These are phyloP conservation scores for Phaeosphaeriaceae sp. DNA, from an alignment of 2,329 filamentous ascomycete genomes.

Conservation along the genomic window DNA sequence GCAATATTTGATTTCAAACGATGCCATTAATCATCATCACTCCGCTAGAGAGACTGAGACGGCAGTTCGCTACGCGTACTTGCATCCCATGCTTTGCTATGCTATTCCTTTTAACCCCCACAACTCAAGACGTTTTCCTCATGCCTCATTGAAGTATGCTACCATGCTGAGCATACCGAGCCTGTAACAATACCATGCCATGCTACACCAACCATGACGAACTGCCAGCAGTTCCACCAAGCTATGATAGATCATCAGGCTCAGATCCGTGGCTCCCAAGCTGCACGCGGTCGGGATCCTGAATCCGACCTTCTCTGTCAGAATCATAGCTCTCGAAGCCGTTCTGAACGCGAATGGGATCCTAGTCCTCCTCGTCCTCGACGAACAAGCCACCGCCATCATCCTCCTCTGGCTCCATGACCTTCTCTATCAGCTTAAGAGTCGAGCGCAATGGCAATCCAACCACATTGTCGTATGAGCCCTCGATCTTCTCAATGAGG, in stretches of 20 bases:
- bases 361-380: conserved; percentile 17
- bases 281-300: too few species aligned
- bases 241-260: neutral
- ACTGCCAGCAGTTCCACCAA: neutral
- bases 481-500: conserved; percentile 87
- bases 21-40: neutral
- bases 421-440: conserved; percentile 84
- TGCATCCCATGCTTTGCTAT: neutral
- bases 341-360: neutral
- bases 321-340: neutral
- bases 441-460: conserved; percentile 83
- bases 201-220: neutral
- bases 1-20: neutral
- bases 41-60: neutral
- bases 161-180: neutral
- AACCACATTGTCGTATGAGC: conserved; percentile 91
- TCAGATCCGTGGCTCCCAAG: too few species aligned
- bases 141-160: neutral
- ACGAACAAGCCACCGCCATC: conserved; percentile 50
- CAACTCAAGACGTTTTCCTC: neutral
- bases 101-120: neutral
- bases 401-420: conserved; percentile 72
- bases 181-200: neutral
- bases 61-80: neutral
- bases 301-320: neutral